Conservation (phyloP, 73 alveolate genomes). For the Paramecium primaurelia region DNA sequence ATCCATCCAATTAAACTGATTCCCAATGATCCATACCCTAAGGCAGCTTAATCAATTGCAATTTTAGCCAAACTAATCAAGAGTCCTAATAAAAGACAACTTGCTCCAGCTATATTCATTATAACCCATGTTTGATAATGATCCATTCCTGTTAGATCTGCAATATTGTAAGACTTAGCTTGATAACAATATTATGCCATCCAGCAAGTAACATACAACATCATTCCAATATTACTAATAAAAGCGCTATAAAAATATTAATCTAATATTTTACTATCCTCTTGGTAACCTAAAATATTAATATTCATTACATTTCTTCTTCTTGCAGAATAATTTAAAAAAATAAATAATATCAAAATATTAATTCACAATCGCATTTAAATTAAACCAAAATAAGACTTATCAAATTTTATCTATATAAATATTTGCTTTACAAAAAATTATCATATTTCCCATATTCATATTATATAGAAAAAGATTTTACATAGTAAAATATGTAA, state of each 20-base stretch:
- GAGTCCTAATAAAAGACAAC: background rate
- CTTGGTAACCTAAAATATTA: background rate
- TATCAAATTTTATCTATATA: background rate
- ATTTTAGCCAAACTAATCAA: background rate
- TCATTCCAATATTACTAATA: background rate
- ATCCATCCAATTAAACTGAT: background rate
- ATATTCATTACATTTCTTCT: constrained; percentile 8
- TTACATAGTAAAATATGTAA: background rate
- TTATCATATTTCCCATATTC: background rate
- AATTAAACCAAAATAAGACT: background rate
- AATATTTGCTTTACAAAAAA: background rate
- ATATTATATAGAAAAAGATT: background rate
- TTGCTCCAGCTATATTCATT: background rate
- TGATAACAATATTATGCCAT: constrained; percentile 29
- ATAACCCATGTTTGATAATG: background rate
- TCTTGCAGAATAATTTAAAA: constrained; percentile 16
- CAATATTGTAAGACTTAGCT: background rate
- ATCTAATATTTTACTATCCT: background rate
- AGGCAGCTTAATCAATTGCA: background rate
- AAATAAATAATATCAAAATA: background rate
- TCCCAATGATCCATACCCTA: constrained; percentile 3
- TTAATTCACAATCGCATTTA: background rate
- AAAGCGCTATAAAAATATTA: background rate
- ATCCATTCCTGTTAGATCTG: background rate
- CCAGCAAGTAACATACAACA: constrained; percentile 7